phyloP scores from a whole-genome alignment of 768 basidiomycete species.

The Boletus barrowsii region DNA sequence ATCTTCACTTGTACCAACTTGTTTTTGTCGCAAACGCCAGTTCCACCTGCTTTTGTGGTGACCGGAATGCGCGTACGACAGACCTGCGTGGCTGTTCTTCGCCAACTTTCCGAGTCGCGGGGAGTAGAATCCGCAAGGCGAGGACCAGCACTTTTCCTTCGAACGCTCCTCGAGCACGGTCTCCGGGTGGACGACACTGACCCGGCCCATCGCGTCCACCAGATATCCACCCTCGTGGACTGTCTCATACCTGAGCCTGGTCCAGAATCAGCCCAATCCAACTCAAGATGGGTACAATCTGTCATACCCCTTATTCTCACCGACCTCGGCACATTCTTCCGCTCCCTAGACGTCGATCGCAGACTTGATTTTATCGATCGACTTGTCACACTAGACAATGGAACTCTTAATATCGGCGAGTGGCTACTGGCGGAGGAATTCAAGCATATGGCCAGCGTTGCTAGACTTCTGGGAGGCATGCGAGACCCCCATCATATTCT shows the following conservation, averaged over 20 bases:
- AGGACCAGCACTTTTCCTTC: conserved; percentile 52
- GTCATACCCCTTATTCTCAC: conserved; percentile 57
- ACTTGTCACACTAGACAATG: conserved; percentile 52
- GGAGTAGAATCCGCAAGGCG: conserved; percentile 32
- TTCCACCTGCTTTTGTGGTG: conserved; percentile 12
- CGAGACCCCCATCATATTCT: conserved; percentile 37
- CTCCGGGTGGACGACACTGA: conserved; percentile 42
- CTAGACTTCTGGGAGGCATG: conserved; percentile 35
- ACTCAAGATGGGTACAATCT: conserved; percentile 46
- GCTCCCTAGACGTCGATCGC: conserved; percentile 52
- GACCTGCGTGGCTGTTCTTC: conserved; percentile 50
- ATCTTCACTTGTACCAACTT: conserved; percentile 54
- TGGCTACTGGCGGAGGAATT: conserved; percentile 70
- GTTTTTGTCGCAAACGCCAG: conserved; percentile 41
- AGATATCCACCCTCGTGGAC: conserved; percentile 57
- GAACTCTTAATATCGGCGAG: conserved; percentile 34
- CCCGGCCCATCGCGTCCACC: conserved; percentile 53
- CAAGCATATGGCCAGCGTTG: conserved; percentile 42
- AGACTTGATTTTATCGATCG: conserved; percentile 52
- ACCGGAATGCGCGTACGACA: conserved; percentile 42
- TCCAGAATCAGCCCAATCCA: conserved; percentile 28
- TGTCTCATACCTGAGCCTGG: conserved; percentile 45
- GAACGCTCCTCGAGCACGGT: conserved; percentile 52
- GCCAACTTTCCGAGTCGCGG: conserved; percentile 34
- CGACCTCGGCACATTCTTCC: conserved; percentile 56